phyloP scores from a whole-genome alignment of 1,284 basidiomycete species.

The Austroboletus novae-zelandiae region DNA sequence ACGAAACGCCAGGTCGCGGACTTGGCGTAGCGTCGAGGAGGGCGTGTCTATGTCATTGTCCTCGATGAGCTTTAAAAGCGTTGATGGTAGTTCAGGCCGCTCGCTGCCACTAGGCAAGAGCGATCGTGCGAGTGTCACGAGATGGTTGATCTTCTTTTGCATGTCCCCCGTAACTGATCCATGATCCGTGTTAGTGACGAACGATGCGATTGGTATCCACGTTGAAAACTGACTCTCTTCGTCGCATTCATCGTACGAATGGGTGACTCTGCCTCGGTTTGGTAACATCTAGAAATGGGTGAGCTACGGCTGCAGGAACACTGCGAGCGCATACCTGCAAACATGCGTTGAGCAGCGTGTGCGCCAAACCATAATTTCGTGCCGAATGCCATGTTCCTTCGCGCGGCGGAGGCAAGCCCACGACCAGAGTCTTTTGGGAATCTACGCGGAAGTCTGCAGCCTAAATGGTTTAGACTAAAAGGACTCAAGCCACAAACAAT shows the following conservation, averaged over 20 bases:
- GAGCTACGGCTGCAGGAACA: background rate
- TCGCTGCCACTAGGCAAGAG: constrained; percentile 39
- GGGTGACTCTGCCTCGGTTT: constrained; percentile 27
- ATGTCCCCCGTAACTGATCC: constrained; percentile 27
- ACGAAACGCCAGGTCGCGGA: constrained; percentile 40
- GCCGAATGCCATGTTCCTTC: constrained; percentile 36
- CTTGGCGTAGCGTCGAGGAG: constrained; percentile 35
- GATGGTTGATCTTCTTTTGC: constrained; percentile 37
- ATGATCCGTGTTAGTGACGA: constrained; percentile 6
- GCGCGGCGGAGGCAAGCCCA: constrained; percentile 47
- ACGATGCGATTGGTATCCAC: background rate
- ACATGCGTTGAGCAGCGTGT: constrained; percentile 39
- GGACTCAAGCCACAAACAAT: background rate
- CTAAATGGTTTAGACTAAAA: constrained; percentile 25
- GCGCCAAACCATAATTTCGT: constrained; percentile 45
- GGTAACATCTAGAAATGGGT: constrained; percentile 36
- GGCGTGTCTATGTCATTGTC: constrained; percentile 30
- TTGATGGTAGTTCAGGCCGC: constrained; percentile 29
- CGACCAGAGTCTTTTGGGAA: constrained; percentile 42
- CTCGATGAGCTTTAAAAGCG: constrained; percentile 35
- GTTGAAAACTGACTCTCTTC: constrained; percentile 17
- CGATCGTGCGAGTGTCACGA: constrained; percentile 36
- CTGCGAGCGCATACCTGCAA: constrained; percentile 32
- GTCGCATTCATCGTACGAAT: constrained; percentile 16
- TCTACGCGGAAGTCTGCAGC: constrained; percentile 44